Percentiles rank a stretch among this genome's conserved stretches.
These are phyloP conservation scores for Candida maris DNA, from an alignment of 805 yeast genomes.

Conservation along the genomic window DNA sequence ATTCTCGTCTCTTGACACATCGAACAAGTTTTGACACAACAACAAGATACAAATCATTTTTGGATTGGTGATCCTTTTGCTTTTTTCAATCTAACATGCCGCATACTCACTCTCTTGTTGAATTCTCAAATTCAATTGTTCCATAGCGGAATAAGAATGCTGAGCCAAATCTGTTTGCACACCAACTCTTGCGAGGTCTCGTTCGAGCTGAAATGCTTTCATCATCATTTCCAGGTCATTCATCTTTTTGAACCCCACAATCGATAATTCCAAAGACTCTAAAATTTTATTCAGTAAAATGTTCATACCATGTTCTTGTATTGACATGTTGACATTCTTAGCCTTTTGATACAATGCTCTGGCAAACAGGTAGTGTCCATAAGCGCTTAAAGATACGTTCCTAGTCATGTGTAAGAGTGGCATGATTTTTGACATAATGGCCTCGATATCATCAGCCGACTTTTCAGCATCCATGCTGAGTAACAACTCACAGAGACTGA, in stretches of 20 bases:
- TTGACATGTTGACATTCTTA: neutral
- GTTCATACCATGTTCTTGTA: conserved; percentile 1
- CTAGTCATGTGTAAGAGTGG: conserved; percentile 42
- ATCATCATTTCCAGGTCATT: conserved; percentile 37
- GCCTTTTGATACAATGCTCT: conserved; percentile 20
- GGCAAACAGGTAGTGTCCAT: conserved; percentile 35
- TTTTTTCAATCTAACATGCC: conserved; percentile 7
- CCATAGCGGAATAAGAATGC: conserved; percentile 32
- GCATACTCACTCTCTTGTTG: conserved; percentile 26
- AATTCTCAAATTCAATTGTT: conserved; percentile 28
- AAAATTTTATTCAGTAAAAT: conserved; percentile 30
- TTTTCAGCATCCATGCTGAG: conserved; percentile 31
- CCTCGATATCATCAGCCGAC: conserved; percentile 38
- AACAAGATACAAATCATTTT: neutral
- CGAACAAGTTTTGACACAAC: conserved; percentile 1
- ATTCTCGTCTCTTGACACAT: conserved; percentile 36
- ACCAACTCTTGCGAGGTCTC: conserved; percentile 32
- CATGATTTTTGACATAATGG: conserved; percentile 39
- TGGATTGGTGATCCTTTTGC: conserved; percentile 1
- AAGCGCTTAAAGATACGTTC: conserved; percentile 37
- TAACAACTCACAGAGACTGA: conserved; percentile 44
- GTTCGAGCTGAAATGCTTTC: conserved; percentile 39
- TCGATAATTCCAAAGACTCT: conserved; percentile 39
- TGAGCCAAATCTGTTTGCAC: conserved; percentile 29
- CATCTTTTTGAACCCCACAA: conserved; percentile 40